phyloP scores from a whole-genome alignment of 2,329 filamentous ascomycete species.

The Hypoxylon sp. region DNA sequence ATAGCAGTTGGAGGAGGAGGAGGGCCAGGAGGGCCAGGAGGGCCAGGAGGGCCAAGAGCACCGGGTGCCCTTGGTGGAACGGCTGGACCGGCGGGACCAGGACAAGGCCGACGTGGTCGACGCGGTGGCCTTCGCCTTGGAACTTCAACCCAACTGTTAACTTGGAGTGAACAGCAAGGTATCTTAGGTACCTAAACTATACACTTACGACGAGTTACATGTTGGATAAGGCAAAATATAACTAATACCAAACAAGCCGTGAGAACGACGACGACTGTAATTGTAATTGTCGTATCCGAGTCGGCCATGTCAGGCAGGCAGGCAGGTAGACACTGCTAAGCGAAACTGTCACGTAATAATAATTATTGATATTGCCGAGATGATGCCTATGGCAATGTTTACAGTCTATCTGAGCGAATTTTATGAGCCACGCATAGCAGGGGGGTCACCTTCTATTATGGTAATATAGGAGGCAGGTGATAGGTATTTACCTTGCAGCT shows the following conservation, averaged over 20 bases:
- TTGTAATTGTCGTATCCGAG: not conserved
- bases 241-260: not conserved
- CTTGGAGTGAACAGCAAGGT: not conserved
- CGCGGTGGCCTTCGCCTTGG: not conserved
- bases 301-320: not conserved
- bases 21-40: not conserved
- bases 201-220: not conserved
- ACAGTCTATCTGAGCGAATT: not conserved
- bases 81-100: not conserved
- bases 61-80: not conserved
- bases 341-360: not conserved
- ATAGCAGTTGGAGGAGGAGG: not conserved
- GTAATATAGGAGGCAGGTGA: not conserved
- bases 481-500: not conserved
- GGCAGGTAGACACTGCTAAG: not conserved
- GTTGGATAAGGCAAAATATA: not conserved
- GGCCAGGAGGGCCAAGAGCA: not conserved
- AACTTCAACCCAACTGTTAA: not conserved
- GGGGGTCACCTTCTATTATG: not conserved
- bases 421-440: not conserved
- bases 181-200: not conserved
- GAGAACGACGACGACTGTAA: not conserved
- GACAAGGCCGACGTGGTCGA: not conserved
- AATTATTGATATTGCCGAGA: not conserved
- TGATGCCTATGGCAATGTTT: not conserved